Evolutionary conservation across 129 eudicot species (phyloP).

Genomic region (Flaveria robusta): DNA sequence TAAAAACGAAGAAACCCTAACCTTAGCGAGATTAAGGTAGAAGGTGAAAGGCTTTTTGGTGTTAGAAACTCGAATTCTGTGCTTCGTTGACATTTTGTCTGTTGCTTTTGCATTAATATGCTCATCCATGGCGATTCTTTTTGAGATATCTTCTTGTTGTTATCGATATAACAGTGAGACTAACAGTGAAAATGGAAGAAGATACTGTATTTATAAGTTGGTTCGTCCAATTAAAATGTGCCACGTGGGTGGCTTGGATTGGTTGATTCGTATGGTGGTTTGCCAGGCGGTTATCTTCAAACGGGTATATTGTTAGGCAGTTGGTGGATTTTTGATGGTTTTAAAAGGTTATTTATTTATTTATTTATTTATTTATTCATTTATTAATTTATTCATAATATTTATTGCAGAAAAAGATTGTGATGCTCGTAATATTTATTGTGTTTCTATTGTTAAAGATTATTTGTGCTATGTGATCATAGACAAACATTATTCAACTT

Average conservation of each 20-base stretch:
- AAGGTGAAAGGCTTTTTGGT: conserved; percentile 35
- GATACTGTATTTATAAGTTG: conserved; percentile 18
- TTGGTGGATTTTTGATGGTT: not conserved
- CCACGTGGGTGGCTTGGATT: conserved; percentile 34
- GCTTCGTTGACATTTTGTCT: conserved; percentile 14
- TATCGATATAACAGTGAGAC: conserved; percentile 22
- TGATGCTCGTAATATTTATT: not conserved
- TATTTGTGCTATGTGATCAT: too few relatives aligned
- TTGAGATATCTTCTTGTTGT: not conserved
- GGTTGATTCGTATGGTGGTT: conserved; percentile 30
- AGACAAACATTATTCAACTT: not conserved
- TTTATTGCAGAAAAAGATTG: not conserved
- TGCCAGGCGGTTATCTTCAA: conserved; percentile 16
- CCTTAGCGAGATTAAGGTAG: conserved; percentile 43
- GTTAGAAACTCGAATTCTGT: conserved; percentile 37
- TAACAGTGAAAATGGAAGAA: conserved; percentile 21
- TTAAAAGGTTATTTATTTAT: not conserved
- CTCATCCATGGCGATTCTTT: conserved; percentile 32
- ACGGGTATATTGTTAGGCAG: conserved; percentile 27
- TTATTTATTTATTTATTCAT: not conserved
- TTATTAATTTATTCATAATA: not conserved
- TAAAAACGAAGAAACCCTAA: conserved; percentile 15
- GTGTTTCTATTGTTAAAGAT: not conserved
- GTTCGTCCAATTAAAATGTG: not conserved
- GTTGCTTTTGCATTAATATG: conserved; percentile 13